Conservation (phyloP, 1,284 basidiomycete genomes). For the Heterobasidion parviporum region DNA sequence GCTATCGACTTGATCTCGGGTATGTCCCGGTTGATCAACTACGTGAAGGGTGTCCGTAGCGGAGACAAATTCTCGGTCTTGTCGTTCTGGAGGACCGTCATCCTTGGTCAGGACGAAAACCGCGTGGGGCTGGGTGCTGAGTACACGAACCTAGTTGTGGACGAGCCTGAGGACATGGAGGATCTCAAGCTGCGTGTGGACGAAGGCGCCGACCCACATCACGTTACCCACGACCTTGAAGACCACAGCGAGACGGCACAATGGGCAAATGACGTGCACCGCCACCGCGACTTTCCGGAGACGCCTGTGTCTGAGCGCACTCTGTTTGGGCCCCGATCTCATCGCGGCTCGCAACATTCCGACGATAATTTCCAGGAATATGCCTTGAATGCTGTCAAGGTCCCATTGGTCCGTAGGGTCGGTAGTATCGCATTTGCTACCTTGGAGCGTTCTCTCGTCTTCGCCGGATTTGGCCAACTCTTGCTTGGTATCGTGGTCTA, state of each 20-base stretch:
- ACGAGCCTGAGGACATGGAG: constrained; percentile 37
- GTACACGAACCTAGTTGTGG: constrained; percentile 48
- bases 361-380: constrained; percentile 52
- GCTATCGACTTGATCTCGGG: constrained; percentile 45
- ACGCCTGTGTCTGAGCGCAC: constrained; percentile 48
- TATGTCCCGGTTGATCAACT: constrained; percentile 39
- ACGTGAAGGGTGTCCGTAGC: constrained; percentile 25
- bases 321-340: constrained; percentile 38
- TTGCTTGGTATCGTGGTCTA: constrained; percentile 72
- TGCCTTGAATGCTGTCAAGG: constrained; percentile 8
- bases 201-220: background rate
- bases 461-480: constrained; percentile 60
- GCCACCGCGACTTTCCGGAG: constrained; percentile 24
- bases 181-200: constrained; percentile 8
- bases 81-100: constrained; percentile 45
- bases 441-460: constrained; percentile 55
- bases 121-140: constrained; percentile 16
- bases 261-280: constrained; percentile 28
- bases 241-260: constrained; percentile 31
- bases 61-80: constrained; percentile 36
- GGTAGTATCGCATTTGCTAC: constrained; percentile 39
- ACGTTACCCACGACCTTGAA: constrained; percentile 15
- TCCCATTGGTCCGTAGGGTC: constrained; percentile 28
- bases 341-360: constrained; percentile 37
- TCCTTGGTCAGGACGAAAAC: constrained; percentile 38